phyloP scores from a whole-genome alignment of 257 asterid genomes.

The Mitragyna speciosa region DNA sequence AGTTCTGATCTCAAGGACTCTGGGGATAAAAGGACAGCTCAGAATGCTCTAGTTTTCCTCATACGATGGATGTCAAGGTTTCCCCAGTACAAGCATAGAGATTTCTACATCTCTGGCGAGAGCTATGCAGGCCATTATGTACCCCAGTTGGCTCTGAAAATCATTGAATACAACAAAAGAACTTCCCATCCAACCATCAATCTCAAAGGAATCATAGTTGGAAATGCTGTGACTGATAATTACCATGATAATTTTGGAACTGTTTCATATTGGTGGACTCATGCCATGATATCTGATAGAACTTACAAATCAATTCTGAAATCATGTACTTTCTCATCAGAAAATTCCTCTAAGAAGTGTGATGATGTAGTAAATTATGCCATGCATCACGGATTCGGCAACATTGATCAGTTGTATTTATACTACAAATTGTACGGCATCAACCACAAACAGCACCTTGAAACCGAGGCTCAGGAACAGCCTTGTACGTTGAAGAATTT shows the following conservation, averaged over 20 bases:
- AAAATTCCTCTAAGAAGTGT: constrained; percentile 39
- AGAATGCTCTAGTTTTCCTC: constrained; percentile 67
- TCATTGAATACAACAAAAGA: constrained; percentile 52
- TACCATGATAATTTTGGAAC: constrained; percentile 60
- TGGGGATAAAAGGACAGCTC: constrained; percentile 82
- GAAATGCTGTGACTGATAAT: constrained; percentile 70
- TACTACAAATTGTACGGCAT: constrained; percentile 44
- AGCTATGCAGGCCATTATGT: constrained; percentile 91
- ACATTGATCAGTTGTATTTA: constrained; percentile 74
- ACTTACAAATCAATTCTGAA: constrained; percentile 48
- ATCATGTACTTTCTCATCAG: constrained; percentile 53
- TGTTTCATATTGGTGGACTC: constrained; percentile 78
- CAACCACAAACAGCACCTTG: constrained; percentile 11
- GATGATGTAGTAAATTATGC: constrained; percentile 46
- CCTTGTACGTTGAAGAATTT: constrained; percentile 31
- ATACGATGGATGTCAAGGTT: constrained; percentile 68
- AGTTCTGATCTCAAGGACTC: constrained; percentile 57
- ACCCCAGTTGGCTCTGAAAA: constrained; percentile 64
- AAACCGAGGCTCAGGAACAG: constrained; percentile 42
- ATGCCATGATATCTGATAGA: constrained; percentile 69
- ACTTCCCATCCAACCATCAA: constrained; percentile 51
- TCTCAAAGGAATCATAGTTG: constrained; percentile 73
- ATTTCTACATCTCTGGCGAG: constrained; percentile 74
- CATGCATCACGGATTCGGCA: constrained; percentile 57
- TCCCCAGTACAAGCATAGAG: constrained; percentile 63